Base-by-base conservation (phyloP, 176 grass and related monocot genomes). In the Puya raimondii region DNA sequence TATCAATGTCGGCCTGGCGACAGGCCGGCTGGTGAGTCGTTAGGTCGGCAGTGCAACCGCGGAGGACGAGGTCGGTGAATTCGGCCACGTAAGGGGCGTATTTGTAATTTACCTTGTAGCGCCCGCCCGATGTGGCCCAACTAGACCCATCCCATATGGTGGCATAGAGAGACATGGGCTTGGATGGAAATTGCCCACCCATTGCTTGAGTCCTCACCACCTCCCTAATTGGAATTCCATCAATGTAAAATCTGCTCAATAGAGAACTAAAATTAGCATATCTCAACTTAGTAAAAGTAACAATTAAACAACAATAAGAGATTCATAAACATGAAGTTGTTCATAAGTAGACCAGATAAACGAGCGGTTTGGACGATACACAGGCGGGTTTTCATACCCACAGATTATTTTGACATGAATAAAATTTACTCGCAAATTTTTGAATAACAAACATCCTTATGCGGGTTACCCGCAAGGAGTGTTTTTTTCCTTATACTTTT, bases 71-170 rank as follows among this genome's bases (percentile, higher is more conserved):
- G 80, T 96, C 83, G 53, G 88, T 79, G 86, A 96, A 96, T 74
- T 96, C 80, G 9, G 92, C 92, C n/a, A 77, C 81, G 72, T 85
- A 96, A 59, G 88, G 92, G 50, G 85, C 92, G 75, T 88, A 91
- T 85, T 86, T 91, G 88, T 96, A 96, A 80, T 96, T 83, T 69
- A 96, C 88, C 88, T 89, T 96, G 81, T 96, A 96, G 0, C 85
- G 88, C 3, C 92, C 92, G 0, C 88, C 88, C 1, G 88, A 96
- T 49, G 92, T 96, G 65, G 92, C 92, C 92, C 92, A 96, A 54
- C 70, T 84, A 51, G 92, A 96, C 65, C 92, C 92, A 70, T 96
- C 92, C 92, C 88, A 96, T 80, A 96, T 96, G 77, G 92, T 91
- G 72, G 92, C 92, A 78, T 91, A 91, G 65, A 96, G 80, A 0